A percentile compares a stretch with the other conserved stretches of the same genome.
Conservation (phyloP, 768 basidiomycete genomes). For the Hericium alpestre region DNA sequence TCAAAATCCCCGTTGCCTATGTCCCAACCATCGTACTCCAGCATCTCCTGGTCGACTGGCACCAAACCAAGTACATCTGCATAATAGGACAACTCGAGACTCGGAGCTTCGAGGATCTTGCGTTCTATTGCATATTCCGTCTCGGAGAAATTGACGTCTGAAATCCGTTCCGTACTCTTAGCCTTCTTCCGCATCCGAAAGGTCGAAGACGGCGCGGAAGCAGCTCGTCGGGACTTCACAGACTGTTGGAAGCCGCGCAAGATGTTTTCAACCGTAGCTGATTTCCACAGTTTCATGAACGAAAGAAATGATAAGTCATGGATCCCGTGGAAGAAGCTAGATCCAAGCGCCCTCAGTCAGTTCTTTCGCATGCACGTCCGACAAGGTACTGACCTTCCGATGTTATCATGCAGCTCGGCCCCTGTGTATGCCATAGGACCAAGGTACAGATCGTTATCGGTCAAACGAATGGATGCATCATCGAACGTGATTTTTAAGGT, state of each 20-base stretch:
- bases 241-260: slow-evolving; percentile 1
- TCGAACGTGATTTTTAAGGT: slow-evolving; percentile 62
- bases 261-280: slow-evolving; percentile 3
- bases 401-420: slow-evolving; percentile 42
- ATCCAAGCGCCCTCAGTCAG: too few relatives aligned
- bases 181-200: slow-evolving; percentile 6
- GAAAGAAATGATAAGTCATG: slow-evolving; percentile 7
- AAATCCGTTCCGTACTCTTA: too few relatives aligned
- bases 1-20: slow-evolving; percentile 80
- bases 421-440: slow-evolving; percentile 61
- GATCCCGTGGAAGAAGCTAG: slow-evolving; percentile 1
- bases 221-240: background rate
- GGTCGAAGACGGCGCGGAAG: background rate
- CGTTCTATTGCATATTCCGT: slow-evolving; percentile 85
- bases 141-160: slow-evolving; percentile 40
- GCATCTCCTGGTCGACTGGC: slow-evolving; percentile 27
- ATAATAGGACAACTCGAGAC: slow-evolving; percentile 78
- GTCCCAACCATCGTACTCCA: slow-evolving; percentile 31
- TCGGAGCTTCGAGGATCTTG: slow-evolving; percentile 67
- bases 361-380: too few relatives aligned
- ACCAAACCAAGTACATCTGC: slow-evolving; percentile 75
- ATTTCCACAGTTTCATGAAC: slow-evolving; percentile 10
- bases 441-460: slow-evolving; percentile 68
- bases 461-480: slow-evolving; percentile 49
- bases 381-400: slow-evolving; percentile 31